Evolutionary conservation across 2,329 filamentous ascomycete species (phyloP), one percentile per base, ranked within the genome.

Genomic region (Aspergillus melleus): DNA sequence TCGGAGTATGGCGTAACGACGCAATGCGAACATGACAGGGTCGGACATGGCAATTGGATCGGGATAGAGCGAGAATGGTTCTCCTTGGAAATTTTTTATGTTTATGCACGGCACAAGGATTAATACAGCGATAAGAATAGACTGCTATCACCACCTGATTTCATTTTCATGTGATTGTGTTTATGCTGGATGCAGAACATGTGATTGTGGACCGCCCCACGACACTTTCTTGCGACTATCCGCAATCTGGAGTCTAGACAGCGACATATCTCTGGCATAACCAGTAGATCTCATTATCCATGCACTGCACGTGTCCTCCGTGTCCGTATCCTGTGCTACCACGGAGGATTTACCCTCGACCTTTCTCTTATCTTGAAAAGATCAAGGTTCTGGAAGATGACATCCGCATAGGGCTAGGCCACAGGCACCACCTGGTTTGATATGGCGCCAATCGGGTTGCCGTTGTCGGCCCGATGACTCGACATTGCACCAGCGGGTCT

Each of bases 121-220:
- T 29, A 29, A 19, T 24, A 42, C 36, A n/a, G 19, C 19, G 29
- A 54, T 46, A 47, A 22, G 20, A 22, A 47, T 47, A 47, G 44
- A 47, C 9, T 42, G 36, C 14, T 14, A 22, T 24, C 44, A 55
- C 14, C 56, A 54, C 54, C 44, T 50, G 51, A 50, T 49, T 19
- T 22, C 6, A 55, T 50, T 24, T 3, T 16, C 56, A 58, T 52
- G 56, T 58, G 56, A 58, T 39, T 39, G 24, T 49, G 22, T 16
- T 5, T 10, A 16, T 14, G 32, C 32, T 9, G 16, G 4, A 3
- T n/a, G 55, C 11, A 29, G 14, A 50, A 22, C 57, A 58, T 58
- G 57, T 58, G 57, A 58, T 29, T 50, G 57, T 58, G 57, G 57
- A 32, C 19, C 52, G 32, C 32, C 26, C 26, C 26, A 29, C 26